Percentiles rank a stretch among this genome's conserved stretches.
Conservation (phyloP, 164 flowering plant species). For the Litsea cubeba region DNA sequence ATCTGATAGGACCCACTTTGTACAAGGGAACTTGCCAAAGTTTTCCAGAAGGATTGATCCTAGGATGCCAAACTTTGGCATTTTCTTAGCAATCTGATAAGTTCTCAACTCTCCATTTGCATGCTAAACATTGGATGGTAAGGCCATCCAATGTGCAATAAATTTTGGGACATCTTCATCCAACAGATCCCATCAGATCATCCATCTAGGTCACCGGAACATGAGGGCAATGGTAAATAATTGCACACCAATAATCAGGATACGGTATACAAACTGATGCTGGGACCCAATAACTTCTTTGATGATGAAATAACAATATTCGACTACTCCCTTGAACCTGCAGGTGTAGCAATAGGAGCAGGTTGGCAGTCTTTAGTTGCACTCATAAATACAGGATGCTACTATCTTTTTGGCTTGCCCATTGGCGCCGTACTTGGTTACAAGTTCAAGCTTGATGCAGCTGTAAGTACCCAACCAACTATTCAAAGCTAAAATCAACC, state of each 20-base stretch:
- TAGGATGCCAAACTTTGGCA: neutral
- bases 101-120: too few species aligned
- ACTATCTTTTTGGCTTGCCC: slow-evolving; percentile 53
- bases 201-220: too few species aligned
- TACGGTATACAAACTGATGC: neutral
- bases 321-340: neutral
- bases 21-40: neutral
- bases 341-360: slow-evolving; percentile 67
- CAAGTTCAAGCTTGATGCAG: slow-evolving; percentile 28
- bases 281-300: too few species aligned
- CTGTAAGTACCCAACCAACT: slow-evolving; percentile 6
- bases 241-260: neutral
- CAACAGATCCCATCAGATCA: too few species aligned
- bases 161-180: neutral
- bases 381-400: slow-evolving; percentile 37
- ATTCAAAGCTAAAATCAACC: neutral
- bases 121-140: too few species aligned
- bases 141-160: neutral
- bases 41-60: neutral
- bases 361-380: slow-evolving; percentile 58
- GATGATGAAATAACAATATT: neutral
- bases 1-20: neutral
- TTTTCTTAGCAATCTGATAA: neutral
- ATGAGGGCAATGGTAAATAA: neutral
- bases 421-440: slow-evolving; percentile 44